Evolutionary conservation across 768 basidiomycete species (phyloP).

Genomic region (Exidia glandulosa): DNA sequence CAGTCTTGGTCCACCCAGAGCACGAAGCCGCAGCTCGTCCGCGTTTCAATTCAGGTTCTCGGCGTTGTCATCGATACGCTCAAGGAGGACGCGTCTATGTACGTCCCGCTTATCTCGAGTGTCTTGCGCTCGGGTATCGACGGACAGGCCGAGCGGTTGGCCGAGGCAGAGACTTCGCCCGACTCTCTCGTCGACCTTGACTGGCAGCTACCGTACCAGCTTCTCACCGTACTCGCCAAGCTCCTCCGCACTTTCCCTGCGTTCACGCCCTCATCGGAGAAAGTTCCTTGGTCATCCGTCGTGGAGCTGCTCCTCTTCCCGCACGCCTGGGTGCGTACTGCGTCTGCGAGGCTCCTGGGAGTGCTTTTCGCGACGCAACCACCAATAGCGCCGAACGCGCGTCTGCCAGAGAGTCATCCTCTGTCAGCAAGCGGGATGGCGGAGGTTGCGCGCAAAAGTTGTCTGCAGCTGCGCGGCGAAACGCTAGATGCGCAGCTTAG

Average conservation of each 20-base stretch:
- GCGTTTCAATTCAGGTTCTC: conserved; percentile 73
- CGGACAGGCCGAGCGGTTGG: conserved; percentile 28
- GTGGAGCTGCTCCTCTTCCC: conserved; percentile 68
- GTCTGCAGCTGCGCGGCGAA: conserved; percentile 70
- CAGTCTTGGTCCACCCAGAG: conserved; percentile 68
- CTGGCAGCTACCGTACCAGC: conserved; percentile 80
- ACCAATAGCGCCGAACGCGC: conserved; percentile 24
- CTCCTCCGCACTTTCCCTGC: conserved; percentile 37
- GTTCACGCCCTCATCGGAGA: conserved; percentile 8
- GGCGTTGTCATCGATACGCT: conserved; percentile 69
- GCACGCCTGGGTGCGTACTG: conserved; percentile 88
- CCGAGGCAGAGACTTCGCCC: conserved; percentile 22
- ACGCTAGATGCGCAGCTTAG: conserved; percentile 62
- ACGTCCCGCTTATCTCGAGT: conserved; percentile 32
- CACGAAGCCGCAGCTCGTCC: conserved; percentile 47
- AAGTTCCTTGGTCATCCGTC: conserved; percentile 53
- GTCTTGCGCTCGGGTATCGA: conserved; percentile 35
- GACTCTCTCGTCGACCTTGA: conserved; percentile 48
- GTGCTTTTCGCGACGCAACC: conserved; percentile 47
- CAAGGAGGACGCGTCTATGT: conserved; percentile 33
- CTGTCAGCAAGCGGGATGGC: conserved; percentile 47
- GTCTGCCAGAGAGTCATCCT: conserved; percentile 27
- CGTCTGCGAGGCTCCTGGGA: conserved; percentile 67
- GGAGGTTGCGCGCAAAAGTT: conserved; percentile 62
- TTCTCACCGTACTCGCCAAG: conserved; percentile 56